These are phyloP conservation scores for Ustilago xerochloae DNA, from an alignment of 1,284 basidiomycete species.

Conservation along the genomic window DNA sequence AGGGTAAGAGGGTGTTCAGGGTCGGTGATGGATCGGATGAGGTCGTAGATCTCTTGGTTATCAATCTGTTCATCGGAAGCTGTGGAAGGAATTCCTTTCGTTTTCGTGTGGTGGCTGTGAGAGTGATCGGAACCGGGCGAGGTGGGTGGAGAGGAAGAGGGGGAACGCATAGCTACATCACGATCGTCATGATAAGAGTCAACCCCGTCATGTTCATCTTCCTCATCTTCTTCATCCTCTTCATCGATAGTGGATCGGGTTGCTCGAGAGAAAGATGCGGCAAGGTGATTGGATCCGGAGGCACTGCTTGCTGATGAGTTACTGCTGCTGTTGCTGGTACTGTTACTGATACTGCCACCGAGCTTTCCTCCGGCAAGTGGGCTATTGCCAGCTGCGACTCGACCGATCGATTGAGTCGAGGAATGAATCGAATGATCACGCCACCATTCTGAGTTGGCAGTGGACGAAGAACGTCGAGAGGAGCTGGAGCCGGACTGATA, in stretches of 20 bases:
- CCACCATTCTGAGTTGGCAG: slow-evolving; percentile 62
- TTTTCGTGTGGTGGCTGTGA: not conserved
- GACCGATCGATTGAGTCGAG: slow-evolving; percentile 15
- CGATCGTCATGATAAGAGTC: slow-evolving; percentile 13
- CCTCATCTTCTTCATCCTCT: slow-evolving; percentile 67
- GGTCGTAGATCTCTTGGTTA: slow-evolving; percentile 71
- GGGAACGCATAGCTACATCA: slow-evolving; percentile 16
- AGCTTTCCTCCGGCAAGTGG: too few species aligned
- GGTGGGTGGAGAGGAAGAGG: slow-evolving; percentile 5
- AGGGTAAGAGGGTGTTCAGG: slow-evolving; percentile 96
- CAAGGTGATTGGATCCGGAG: slow-evolving; percentile 69
- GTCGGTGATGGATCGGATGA: slow-evolving; percentile 91
- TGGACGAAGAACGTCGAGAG: slow-evolving; percentile 18
- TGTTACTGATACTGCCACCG: too few species aligned
- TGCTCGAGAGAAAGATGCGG: slow-evolving; percentile 69
- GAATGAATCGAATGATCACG: slow-evolving; percentile 52
- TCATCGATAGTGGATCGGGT: slow-evolving; percentile 31
- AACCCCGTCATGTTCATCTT: slow-evolving; percentile 66
- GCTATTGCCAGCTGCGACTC: slow-evolving; percentile 1
- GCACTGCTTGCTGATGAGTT: not conserved
- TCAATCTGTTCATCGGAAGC: slow-evolving; percentile 48
- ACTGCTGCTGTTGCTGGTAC: not conserved
- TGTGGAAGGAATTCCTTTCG: not conserved
- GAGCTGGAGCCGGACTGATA: slow-evolving; percentile 66
- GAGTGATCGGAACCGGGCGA: not conserved